Base-by-base conservation (phyloP, 2,329 filamentous ascomycete species). In the Aureobasidium sp. region DNA sequence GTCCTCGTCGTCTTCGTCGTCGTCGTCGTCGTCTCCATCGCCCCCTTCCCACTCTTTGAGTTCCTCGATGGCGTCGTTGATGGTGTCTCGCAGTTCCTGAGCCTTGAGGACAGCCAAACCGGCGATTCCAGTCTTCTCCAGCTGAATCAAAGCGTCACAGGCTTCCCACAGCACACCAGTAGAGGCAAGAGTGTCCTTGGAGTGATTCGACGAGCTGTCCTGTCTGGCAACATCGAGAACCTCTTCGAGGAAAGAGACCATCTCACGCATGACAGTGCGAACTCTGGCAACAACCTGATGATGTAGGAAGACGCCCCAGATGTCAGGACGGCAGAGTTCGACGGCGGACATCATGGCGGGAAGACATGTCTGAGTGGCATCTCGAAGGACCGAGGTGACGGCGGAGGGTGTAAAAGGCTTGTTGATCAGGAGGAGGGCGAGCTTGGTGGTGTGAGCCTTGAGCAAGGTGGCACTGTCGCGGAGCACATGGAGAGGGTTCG, bases 351-450 rank as follows among this genome's bases (percentile, higher is more conserved):
- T 85, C 27, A 95, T 79, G 2, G 85, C 89, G 0, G 90, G 88
- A 0, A 96, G 79, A n/a, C 89, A 85, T 0, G 85, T 86, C 14
- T 84, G 81, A 25, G 87, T 81, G n/a, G 96, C 80, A 63, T 91
- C 86, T 37, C 84, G 81, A 5, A 97, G 77, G 15, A 95, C 85
- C 27, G 82, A 86, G 11, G 76, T 77, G 37, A 96, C 81, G 5
- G 90, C 92, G 0, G 87, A 86, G 0, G 90, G 86, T 0, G 91
- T 94, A 67, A 96, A 95, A 0, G 93, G 92, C 20, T 90, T 83
- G 70, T 90, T 96, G 70, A 95, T 88, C 1, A 94, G 84, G 14
- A 97, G 82, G 0, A 97, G 86, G 0, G 90, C 93, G 29, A 97
- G 81, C 66, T 96, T 96, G 6, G 91, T 96, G 1, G 87, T 84